Conservation (phyloP, 345 rosid species). For the Salix suchowensis region DNA sequence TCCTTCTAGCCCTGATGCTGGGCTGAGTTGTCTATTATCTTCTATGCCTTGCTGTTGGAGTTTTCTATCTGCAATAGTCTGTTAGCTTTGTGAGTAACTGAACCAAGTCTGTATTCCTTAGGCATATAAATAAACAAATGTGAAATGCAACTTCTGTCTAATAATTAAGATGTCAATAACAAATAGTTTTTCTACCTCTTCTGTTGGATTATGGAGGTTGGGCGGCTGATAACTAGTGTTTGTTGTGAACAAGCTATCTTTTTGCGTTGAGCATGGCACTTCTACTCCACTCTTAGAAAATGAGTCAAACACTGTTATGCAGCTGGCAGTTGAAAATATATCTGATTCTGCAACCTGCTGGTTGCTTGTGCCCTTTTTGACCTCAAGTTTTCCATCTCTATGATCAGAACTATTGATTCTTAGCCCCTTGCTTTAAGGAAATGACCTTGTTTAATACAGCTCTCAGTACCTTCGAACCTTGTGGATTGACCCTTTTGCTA, state of each 20-base stretch:
- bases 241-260: not conserved
- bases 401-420: conserved; percentile 13
- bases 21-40: conserved; percentile 23
- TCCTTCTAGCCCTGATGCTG: conserved; percentile 24
- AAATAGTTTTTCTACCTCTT: conserved; percentile 27
- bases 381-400: conserved; percentile 10
- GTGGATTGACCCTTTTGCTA: conserved; percentile 19
- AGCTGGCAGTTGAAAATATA: conserved; percentile 28
- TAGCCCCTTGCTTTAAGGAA: conserved; percentile 11
- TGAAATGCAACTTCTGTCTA: not conserved
- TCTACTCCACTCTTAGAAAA: conserved; percentile 35
- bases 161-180: not conserved
- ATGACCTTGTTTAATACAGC: conserved; percentile 22
- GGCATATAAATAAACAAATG: not conserved
- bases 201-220: conserved; percentile 5
- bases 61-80: conserved; percentile 30
- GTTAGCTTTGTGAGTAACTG: conserved; percentile 27
- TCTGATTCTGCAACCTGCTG: conserved; percentile 26
- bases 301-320: conserved; percentile 33
- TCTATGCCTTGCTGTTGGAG: conserved; percentile 10
- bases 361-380: not conserved
- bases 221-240: conserved; percentile 4
- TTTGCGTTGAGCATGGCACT: conserved; percentile 12
- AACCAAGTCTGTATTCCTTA: not conserved
- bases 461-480: conserved; percentile 25